Evolutionary conservation across 2,329 filamentous ascomycete genomes (phyloP).

Genomic region (Ascochyta fabae): DNA sequence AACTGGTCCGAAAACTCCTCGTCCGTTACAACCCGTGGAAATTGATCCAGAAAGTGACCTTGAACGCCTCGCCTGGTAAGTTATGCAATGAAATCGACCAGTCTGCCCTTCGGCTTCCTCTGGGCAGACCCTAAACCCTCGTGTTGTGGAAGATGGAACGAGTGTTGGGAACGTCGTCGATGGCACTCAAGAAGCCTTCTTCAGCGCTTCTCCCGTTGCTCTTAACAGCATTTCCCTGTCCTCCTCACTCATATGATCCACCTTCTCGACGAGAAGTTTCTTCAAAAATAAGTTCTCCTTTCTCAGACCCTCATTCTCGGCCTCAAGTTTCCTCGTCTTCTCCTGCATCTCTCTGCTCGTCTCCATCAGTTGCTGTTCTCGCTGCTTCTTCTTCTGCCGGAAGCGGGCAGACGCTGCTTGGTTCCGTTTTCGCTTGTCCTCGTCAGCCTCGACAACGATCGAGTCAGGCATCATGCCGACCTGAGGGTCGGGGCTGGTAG

Average conservation of each 20-base stretch:
- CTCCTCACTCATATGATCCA: conserved; percentile 48
- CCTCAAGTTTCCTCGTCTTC: conserved; percentile 76
- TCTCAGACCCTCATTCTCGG: conserved; percentile 43
- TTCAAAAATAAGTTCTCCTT: conserved; percentile 53
- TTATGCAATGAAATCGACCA: background rate
- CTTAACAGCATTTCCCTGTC: conserved; percentile 39
- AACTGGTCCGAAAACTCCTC: background rate
- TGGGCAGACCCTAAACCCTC: background rate
- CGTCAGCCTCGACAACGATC: conserved; percentile 65
- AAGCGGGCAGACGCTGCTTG: conserved; percentile 88
- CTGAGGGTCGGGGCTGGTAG: conserved; percentile 31
- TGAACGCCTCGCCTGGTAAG: conserved; percentile 11
- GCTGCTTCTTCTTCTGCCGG: conserved; percentile 95
- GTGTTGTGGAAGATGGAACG: background rate
- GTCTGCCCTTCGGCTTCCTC: background rate
- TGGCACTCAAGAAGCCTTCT: conserved; percentile 10
- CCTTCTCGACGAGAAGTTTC: conserved; percentile 47
- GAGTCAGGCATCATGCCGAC: conserved; percentile 28
- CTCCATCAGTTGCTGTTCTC: conserved; percentile 74
- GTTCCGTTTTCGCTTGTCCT: conserved; percentile 88
- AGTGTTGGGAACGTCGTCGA: background rate
- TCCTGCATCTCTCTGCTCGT: conserved; percentile 73
- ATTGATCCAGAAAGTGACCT: background rate
- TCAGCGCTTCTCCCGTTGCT: conserved; percentile 29
- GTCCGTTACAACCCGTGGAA: background rate